Base-by-base conservation (phyloP, 306 rosid genomes). In the Fragaria ananassa region DNA sequence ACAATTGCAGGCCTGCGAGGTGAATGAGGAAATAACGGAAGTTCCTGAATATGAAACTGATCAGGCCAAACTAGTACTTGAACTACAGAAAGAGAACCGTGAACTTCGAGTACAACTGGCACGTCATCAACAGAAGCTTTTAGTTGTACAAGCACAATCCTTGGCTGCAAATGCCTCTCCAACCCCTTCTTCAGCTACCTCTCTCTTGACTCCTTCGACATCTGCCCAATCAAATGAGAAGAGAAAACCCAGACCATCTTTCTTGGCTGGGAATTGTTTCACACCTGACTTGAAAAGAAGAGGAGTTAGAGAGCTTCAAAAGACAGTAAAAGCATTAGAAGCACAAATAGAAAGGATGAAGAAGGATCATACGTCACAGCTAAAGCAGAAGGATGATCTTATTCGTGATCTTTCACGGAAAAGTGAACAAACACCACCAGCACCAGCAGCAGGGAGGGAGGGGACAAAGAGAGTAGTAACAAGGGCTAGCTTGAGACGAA, bases 1-100 rank as follows among this genome's bases (percentile, higher is more conserved):
- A 27, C 61, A 58, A 67, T 74, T 66, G 76, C 87, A 92, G 98
- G 87, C 89, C 61, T 78, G 85, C 8, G 98, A 92, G 60, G 82
- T 74, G 54, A 85, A 69, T 31, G 97, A 88, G 83, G 91, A 90
- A 65, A 37, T 37, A 89, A 72, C 80, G 64, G 86, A 78, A 45
- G 76, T 75, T 18, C 89, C 88, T 0, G 97, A 79, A 84, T 83
- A 86, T 62, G 97, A 89, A 77, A 78, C 92, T 21, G 98, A 92
- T 71, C 95, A 87, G 72, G 89, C 97, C 44, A 95, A 89, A 85
- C 83, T 92, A 62, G 77, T 95, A 69, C 86, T 87, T 42, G 97
- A 89, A 82, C 79, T 95, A 74, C 97, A 95, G 87, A 92, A 87
- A 81, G 97, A 95, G 85, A 95, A 95, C 63, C 89, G 92, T 0